Conservation (phyloP, 805 yeast species). For the Ogataea trehalophila region DNA sequence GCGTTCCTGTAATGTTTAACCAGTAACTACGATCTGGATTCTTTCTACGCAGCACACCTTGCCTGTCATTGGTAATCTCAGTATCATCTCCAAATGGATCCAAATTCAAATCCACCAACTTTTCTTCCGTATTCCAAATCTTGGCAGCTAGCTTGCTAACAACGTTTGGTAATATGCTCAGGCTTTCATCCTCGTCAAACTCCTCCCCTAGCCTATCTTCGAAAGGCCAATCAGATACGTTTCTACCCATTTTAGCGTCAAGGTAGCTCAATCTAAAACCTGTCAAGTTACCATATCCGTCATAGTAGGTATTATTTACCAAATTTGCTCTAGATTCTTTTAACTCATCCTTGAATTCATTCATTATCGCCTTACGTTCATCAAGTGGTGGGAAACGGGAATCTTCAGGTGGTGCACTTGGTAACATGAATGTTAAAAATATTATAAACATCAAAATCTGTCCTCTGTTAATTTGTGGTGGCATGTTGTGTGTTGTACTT, state of each 20-base stretch:
- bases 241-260: slow-evolving; percentile 45
- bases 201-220: slow-evolving; percentile 28
- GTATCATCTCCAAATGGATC: slow-evolving; percentile 11
- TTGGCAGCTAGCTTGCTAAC: slow-evolving; percentile 43
- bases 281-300: slow-evolving; percentile 67
- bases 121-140: slow-evolving; percentile 46
- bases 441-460: slow-evolving; percentile 32
- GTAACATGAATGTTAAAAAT: slow-evolving; percentile 37
- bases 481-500: slow-evolving; percentile 9
- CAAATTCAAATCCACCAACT: slow-evolving; percentile 14
- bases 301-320: slow-evolving; percentile 36
- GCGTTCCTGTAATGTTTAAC: slow-evolving; percentile 43
- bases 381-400: slow-evolving; percentile 23
- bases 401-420: slow-evolving; percentile 34
- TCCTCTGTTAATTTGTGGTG: slow-evolving; percentile 25
- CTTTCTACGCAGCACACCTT: background rate
- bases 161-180: slow-evolving; percentile 55
- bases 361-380: slow-evolving; percentile 24
- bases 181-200: slow-evolving; percentile 46
- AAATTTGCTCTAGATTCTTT: slow-evolving; percentile 31
- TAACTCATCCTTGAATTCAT: slow-evolving; percentile 33
- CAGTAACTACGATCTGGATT: slow-evolving; percentile 22
- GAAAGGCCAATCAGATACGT: slow-evolving; percentile 54
- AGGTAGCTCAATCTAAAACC: slow-evolving; percentile 66
- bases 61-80: background rate